Percentiles rank a stretch among this genome's conserved stretches.
Conservation (phyloP, 164 flowering plant species). For the Annona squamosa region DNA sequence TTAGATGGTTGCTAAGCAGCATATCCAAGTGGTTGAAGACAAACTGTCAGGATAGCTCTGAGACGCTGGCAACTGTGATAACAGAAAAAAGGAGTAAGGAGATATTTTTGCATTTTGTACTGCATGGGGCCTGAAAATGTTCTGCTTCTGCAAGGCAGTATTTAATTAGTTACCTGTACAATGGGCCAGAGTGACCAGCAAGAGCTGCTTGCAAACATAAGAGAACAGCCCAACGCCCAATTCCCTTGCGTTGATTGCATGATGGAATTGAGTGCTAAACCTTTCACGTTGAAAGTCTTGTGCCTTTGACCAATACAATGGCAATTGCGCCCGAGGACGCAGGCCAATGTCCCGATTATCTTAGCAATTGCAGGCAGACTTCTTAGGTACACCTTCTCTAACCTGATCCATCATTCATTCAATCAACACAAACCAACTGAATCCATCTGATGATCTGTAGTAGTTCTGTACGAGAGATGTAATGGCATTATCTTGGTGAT, state of each 20-base stretch:
- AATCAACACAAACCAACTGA: no score
- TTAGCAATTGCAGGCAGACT: constrained; percentile 40
- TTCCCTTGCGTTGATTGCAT: no score
- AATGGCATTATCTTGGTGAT: no score
- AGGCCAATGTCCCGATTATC: constrained; percentile 41
- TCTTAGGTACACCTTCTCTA: constrained; percentile 40
- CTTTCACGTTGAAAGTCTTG: constrained; percentile 40
- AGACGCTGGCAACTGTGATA: constrained; percentile 46
- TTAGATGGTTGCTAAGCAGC: constrained; percentile 47
- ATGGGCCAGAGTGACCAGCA: constrained; percentile 68
- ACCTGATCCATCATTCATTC: constrained; percentile 22
- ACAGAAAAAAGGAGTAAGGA: no score
- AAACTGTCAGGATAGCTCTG: constrained; percentile 46
- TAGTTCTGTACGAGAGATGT: no score
- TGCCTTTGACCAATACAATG: constrained; percentile 49
- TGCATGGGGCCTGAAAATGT: no score
- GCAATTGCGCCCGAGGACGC: constrained; percentile 44
- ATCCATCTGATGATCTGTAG: no score
- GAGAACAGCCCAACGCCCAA: constrained; percentile 31
- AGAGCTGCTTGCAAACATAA: constrained; percentile 39
- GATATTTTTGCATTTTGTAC: no score
- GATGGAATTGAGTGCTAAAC: constrained; percentile 9
- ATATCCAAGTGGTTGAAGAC: constrained; percentile 64
- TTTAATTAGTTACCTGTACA: constrained; percentile 39
- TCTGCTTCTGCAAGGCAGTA: no score